phyloP scores from a whole-genome alignment of 176 grass and related monocot species.

The Zea luxurians region DNA sequence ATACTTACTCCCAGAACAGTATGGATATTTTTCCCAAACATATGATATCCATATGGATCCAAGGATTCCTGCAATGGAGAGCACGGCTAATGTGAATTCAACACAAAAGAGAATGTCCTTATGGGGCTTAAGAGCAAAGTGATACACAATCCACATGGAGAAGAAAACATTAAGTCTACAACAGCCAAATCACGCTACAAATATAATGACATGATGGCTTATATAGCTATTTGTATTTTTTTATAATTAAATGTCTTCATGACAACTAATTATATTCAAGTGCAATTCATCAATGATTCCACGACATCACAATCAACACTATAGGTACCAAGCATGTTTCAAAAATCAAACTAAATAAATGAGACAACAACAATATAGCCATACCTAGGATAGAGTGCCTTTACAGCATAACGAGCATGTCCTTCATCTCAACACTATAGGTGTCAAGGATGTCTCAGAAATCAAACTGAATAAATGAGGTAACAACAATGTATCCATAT shows the following conservation, averaged over 20 bases:
- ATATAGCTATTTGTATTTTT: background rate
- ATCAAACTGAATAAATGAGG: no score
- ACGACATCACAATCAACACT: no score
- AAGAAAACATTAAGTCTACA: background rate
- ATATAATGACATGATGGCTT: background rate
- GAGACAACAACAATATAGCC: constrained; percentile 7
- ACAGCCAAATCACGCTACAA: background rate
- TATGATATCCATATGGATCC: no score
- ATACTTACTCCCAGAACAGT: no score
- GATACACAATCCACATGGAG: background rate
- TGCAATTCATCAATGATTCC: background rate
- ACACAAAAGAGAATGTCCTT: background rate
- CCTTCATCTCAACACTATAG: no score
- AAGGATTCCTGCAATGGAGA: no score
- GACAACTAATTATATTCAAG: background rate
- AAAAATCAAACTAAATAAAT: constrained; percentile 21
- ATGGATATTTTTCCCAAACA: no score
- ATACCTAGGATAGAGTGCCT: constrained; percentile 27
- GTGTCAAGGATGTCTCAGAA: no score
- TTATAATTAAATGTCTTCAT: background rate
- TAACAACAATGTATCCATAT: no score
- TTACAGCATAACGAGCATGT: constrained; percentile 22
- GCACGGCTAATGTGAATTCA: background rate
- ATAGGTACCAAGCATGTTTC: no score
- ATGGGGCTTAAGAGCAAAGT: background rate